A percentile compares a stretch with the other conserved stretches of the same genome.
These are phyloP conservation scores for Diaporthe vaccinii DNA, from an alignment of 2,329 filamentous ascomycete species.

Conservation along the genomic window DNA sequence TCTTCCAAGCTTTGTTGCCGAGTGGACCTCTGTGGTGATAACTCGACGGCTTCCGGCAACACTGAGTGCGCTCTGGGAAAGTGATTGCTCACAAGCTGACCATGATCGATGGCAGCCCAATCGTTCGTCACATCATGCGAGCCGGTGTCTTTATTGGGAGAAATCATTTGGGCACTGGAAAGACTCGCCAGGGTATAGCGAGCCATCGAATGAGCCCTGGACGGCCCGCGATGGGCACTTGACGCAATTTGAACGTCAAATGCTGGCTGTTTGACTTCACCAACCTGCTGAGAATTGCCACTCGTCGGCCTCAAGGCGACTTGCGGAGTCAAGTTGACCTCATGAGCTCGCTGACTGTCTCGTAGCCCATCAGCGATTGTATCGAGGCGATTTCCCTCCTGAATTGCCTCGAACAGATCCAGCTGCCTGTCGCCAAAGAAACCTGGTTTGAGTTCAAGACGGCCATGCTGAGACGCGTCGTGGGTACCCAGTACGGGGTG, in stretches of 20 bases:
- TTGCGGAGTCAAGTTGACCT: not conserved
- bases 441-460: too few species aligned
- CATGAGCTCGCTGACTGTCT: not conserved
- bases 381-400: not conserved
- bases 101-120: not conserved
- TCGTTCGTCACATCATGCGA: not conserved
- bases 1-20: slow-evolving; percentile 25
- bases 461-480: not conserved
- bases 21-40: not conserved
- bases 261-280: not conserved
- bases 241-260: not conserved
- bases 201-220: not conserved
- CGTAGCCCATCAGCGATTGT: not conserved
- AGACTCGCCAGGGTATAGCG: not conserved
- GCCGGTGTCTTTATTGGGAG: not conserved
- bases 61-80: not conserved
- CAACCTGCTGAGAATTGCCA: not conserved
- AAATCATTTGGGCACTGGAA: not conserved
- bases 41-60: not conserved
- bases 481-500: too few species aligned
- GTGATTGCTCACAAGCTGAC: not conserved
- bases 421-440: not conserved
- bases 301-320: not conserved
- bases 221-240: not conserved
- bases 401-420: not conserved